These are phyloP conservation scores for Rhodamnia argentea DNA, from an alignment of 345 rosid species.

Conservation along the genomic window DNA sequence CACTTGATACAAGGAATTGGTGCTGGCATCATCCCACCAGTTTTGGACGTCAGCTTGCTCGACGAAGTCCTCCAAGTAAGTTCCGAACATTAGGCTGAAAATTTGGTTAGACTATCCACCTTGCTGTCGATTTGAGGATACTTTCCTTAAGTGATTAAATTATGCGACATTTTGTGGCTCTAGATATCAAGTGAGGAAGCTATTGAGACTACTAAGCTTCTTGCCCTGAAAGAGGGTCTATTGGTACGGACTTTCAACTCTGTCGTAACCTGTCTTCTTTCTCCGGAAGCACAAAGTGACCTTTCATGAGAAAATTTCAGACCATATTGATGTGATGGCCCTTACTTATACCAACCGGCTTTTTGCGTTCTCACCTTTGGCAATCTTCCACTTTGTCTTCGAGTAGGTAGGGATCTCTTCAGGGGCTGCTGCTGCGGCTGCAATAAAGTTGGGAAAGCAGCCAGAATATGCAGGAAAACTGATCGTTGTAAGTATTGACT, in stretches of 20 bases:
- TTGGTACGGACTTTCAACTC: slow-evolving; percentile 14
- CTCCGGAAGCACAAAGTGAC: neutral
- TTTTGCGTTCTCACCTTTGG: neutral
- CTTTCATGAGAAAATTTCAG: neutral
- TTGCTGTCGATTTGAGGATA: neutral
- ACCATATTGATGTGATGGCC: neutral
- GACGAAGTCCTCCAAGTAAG: slow-evolving; percentile 46
- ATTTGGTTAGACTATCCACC: neutral
- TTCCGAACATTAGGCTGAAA: neutral
- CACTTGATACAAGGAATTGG: slow-evolving; percentile 61
- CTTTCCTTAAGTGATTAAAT: neutral
- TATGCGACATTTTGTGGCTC: accelerated
- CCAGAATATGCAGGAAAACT: slow-evolving; percentile 49
- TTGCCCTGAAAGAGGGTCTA: slow-evolving; percentile 46
- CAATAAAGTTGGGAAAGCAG: slow-evolving; percentile 35
- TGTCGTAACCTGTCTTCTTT: neutral
- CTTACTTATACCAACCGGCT: neutral
- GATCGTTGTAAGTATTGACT: slow-evolving; percentile 25
- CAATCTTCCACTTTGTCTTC: neutral
- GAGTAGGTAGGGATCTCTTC: slow-evolving; percentile 49
- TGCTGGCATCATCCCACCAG: slow-evolving; percentile 34
- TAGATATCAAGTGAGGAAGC: slow-evolving; percentile 48
- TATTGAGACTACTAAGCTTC: slow-evolving; percentile 29
- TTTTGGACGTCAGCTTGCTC: slow-evolving; percentile 29
- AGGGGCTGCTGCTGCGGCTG: slow-evolving; percentile 51